Evolutionary conservation across 129 eudicot species (phyloP), one percentile per base, ranked within the genome.

Genomic region (Scalesia atractyloides): DNA sequence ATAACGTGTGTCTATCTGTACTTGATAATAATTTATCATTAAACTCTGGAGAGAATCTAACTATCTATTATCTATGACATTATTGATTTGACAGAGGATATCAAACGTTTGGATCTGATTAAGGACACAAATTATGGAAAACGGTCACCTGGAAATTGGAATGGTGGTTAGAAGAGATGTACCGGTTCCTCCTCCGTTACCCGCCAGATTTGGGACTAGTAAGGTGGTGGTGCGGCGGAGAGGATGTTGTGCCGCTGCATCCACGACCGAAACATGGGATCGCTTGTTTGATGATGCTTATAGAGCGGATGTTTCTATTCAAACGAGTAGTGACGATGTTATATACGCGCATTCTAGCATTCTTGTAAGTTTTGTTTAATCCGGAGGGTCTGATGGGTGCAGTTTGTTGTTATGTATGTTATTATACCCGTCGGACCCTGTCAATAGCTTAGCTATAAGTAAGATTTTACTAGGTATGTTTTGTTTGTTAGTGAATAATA

Each of bases 211-310:
- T 34, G 26, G 54, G 13, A 59, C 44, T 8, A 41, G 24, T 33
- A 68, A n/a, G 65, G 75, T 52, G 53, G 70, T 80, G 36, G 34
- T 73, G 18, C 39, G 16, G 13, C 72, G 72, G 65, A 65, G 71
- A 54, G 34, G 67, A 41, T 41, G 57, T 50, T 68, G 68, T 52
- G 80, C 61, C 5, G 59, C 84, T 9, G 75, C 68, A 0, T 54
- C 79, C 36, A 74, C 69, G 13, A 53, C 73, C 10, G 81, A 72
- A 17, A 41, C 79, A 49, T 90, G 86, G 97, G 98, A 94, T 48
- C 79, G 86, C 46, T 88, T 94, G 34, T 94, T 94, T 52, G 96
- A 94, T 18, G 89, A 88, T 72, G 97, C 80, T 82, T 94, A 94
- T 58, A 71, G 97, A 82, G 93, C 97, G 2, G 98, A 94, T 80